Conservation (phyloP, 1,139 yeast species). For the Eremothecium cymbalariae region DNA sequence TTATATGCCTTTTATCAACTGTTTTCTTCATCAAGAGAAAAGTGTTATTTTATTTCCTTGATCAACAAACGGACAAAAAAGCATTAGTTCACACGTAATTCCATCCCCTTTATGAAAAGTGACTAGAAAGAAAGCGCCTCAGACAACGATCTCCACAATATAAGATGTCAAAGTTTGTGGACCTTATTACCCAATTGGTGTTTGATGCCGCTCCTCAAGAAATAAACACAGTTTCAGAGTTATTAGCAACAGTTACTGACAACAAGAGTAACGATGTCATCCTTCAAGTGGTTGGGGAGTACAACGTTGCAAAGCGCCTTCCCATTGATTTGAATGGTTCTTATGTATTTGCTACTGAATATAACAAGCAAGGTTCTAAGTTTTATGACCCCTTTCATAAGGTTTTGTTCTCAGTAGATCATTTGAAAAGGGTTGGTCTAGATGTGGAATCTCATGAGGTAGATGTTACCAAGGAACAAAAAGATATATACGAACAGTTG, state of each 20-base stretch:
- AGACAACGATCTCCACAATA: too few relatives aligned
- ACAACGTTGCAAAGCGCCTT: conserved; percentile 39
- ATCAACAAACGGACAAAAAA: too few relatives aligned
- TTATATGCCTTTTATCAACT: too few relatives aligned
- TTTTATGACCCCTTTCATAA: conserved; percentile 43
- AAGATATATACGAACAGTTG: conserved; percentile 23
- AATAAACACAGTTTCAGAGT: conserved; percentile 29
- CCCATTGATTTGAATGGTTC: conserved; percentile 34
- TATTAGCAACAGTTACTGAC: conserved; percentile 30
- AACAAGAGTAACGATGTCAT: conserved; percentile 30
- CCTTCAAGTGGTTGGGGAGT: conserved; percentile 35
- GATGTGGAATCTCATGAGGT: conserved; percentile 42
- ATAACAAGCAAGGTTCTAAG: conserved; percentile 40
- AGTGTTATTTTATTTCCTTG: too few relatives aligned
- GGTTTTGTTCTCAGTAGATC: conserved; percentile 55
- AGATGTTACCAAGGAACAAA: conserved; percentile 17
- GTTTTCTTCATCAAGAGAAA: too few relatives aligned
- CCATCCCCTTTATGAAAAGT: too few relatives aligned
- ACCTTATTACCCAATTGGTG: conserved; percentile 24
- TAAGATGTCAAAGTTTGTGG: conserved; percentile 19
- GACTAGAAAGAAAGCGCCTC: too few relatives aligned
- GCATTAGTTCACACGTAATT: too few relatives aligned
- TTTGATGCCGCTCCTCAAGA: conserved; percentile 34
- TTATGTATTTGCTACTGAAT: conserved; percentile 37
- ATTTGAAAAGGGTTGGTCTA: conserved; percentile 38